Percentiles rank a stretch among this genome's conserved stretches.
These are phyloP conservation scores for Dioscorea alata DNA, from an alignment of 106 monocot genomes.

Conservation along the genomic window DNA sequence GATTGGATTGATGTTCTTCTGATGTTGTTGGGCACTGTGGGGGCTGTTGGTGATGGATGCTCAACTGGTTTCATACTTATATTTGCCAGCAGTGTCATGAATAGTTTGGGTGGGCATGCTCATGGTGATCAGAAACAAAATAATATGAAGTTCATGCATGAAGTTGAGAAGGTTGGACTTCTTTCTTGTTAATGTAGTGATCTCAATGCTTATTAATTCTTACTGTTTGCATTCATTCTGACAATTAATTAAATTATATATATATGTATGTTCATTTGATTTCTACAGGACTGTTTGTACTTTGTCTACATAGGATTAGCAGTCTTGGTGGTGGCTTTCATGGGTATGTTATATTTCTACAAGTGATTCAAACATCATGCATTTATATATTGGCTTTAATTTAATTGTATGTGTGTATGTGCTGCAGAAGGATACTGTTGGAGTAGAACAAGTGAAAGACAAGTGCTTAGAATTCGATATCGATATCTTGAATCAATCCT, in stretches of 20 bases:
- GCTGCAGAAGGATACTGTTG: constrained; percentile 84
- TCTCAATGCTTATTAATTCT: not conserved
- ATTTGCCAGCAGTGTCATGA: constrained; percentile 64
- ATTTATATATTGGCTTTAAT: not conserved
- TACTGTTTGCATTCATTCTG: not conserved
- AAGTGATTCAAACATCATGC: not conserved
- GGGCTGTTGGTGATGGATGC: constrained; percentile 73
- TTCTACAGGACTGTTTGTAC: constrained; percentile 56
- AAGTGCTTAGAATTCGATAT: constrained; percentile 64
- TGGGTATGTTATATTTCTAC: constrained; percentile 33
- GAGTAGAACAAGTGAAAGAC: constrained; percentile 89
- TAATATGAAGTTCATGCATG: constrained; percentile 49
- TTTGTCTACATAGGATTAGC: constrained; percentile 68
- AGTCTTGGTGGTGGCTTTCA: constrained; percentile 66
- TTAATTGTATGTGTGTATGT: not conserved
- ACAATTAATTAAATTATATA: not conserved
- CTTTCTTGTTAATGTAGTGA: no score
- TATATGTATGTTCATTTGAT: not conserved
- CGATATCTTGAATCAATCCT: constrained; percentile 72
- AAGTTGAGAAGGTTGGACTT: constrained; percentile 55
- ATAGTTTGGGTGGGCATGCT: constrained; percentile 42
- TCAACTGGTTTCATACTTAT: constrained; percentile 54
- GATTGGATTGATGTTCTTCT: constrained; percentile 50
- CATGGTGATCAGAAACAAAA: not conserved
- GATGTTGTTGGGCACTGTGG: constrained; percentile 72